Base-by-base conservation (phyloP, 257 asterid genomes). In the Lantana camara region DNA sequence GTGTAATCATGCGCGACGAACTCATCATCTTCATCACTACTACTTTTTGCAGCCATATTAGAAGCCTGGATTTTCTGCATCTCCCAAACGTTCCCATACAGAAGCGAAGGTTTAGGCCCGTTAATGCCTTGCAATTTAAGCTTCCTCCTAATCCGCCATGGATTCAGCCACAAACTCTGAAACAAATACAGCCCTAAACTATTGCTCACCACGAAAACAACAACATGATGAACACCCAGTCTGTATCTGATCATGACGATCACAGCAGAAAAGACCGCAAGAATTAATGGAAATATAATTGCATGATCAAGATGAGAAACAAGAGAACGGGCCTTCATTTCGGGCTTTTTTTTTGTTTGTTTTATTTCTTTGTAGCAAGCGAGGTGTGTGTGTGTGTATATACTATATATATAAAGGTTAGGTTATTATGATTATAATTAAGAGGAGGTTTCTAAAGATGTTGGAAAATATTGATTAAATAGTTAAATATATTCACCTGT, bases 1-100 rank as follows among this genome's bases (percentile, higher is more conserved):
- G 96, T 85, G 69, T 90, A 90, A 32, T 90, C 95, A 73, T 90
- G 97, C n/a, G 90, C 97, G 11, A 90, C 80, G 41, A 82, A 80
- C 44, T 82, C 87, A 51, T 72, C 78, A 54, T 82, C 87, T 47
- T 72, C 78, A 54, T 54, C 34, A 2, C 70, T 47, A 22, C 17
- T 58, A 10, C 8, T 45, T 37, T 75, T 64, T 57, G 49, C 11
- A 1, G 73, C 44, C 32, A 5, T 27, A 2, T 2, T 2, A 0
- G 73, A 50, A 21, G 79, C 85, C 67, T 87, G 90, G 46, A 90
- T 85, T 63, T 37, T 77, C 61, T 87, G 82, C 97, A 90, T 90
- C 86, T 87, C 92, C 68, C 74, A 32, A 48, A 73, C 72, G 72
- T 87, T 90, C n/a, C 97, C 97, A 55, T 72, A 77, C 0, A 80